These are phyloP conservation scores for Acanthamoeba lenticulata DNA, from an alignment of 208 protist species.

Conservation along the genomic window DNA sequence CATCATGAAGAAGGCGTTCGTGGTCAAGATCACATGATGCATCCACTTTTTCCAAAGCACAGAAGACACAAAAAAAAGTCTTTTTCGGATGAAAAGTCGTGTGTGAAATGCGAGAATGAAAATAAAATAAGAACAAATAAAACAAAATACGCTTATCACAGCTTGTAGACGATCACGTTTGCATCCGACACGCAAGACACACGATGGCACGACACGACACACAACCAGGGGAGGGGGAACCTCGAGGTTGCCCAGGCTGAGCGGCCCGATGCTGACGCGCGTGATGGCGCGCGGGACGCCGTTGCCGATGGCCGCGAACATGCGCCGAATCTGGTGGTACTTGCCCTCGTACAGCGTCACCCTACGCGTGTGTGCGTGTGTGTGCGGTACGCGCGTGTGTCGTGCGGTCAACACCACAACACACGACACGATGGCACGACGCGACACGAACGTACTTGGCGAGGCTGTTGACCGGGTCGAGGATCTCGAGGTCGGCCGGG, in stretches of 20 bases:
- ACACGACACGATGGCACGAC: not conserved
- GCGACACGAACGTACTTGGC: not conserved
- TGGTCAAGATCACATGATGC: no score
- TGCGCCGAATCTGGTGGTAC: conserved; percentile 16
- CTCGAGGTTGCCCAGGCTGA: not conserved
- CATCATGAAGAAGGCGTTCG: no score
- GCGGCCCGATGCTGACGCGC: not conserved
- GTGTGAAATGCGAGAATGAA: no score
- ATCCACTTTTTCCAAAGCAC: no score
- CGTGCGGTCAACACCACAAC: not conserved
- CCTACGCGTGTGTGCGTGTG: not conserved
- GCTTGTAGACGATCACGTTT: not conserved
- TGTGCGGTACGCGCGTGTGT: not conserved
- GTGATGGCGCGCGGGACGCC: not conserved
- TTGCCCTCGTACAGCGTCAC: conserved; percentile 33
- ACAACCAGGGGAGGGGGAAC: no score
- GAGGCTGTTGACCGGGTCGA: conserved; percentile 7
- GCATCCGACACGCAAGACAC: no score
- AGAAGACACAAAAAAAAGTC: not conserved
- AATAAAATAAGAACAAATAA: not conserved
- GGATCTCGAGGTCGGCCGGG: conserved; percentile 15
- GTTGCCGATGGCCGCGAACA: conserved; percentile 37
- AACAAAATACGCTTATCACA: no score
- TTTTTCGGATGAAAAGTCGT: no score
- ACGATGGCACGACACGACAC: no score